Conservation (phyloP, 2,329 filamentous ascomycete genomes). For the Aspergillus quadrilineatus region DNA sequence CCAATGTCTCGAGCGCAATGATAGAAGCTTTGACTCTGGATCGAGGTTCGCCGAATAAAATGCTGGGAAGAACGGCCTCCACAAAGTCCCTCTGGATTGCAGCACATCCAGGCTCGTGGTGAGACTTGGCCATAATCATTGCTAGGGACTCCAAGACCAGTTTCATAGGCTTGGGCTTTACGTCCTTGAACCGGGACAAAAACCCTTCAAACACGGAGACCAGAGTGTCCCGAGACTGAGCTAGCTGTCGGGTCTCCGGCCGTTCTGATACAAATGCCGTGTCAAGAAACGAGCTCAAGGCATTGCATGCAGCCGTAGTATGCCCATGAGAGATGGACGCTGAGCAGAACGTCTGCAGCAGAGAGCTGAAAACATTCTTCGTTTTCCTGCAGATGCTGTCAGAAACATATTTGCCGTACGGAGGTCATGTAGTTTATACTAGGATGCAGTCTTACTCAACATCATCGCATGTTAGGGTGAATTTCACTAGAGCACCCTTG, state of each 20-base stretch:
- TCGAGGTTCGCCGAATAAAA: conserved; percentile 40
- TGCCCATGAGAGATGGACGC: conserved; percentile 41
- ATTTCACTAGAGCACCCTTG: conserved; percentile 38
- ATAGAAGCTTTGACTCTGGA: conserved; percentile 40
- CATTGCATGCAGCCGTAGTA: conserved; percentile 45
- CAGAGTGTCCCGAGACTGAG: conserved; percentile 39
- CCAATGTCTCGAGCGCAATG: conserved; percentile 36
- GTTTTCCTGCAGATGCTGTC: conserved; percentile 29
- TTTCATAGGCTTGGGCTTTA: conserved; percentile 46
- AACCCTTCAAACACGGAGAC: conserved; percentile 41
- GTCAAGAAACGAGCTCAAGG: conserved; percentile 45
- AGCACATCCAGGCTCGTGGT: conserved; percentile 20
- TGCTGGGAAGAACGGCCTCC: conserved; percentile 34
- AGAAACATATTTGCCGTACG: neutral
- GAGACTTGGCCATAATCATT: conserved; percentile 33
- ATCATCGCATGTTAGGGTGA: conserved; percentile 32
- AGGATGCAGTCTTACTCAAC: conserved; percentile 30
- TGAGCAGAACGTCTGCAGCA: conserved; percentile 43
- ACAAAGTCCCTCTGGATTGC: conserved; percentile 27
- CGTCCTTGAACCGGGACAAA: conserved; percentile 43
- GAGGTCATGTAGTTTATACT: conserved; percentile 3
- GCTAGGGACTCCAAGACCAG: conserved; percentile 45
- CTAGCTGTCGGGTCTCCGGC: conserved; percentile 33
- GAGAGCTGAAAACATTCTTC: conserved; percentile 37
- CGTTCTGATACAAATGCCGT: conserved; percentile 34